Base-by-base conservation (phyloP, 257 asterid species). In the Jacaranda mimosifolia region DNA sequence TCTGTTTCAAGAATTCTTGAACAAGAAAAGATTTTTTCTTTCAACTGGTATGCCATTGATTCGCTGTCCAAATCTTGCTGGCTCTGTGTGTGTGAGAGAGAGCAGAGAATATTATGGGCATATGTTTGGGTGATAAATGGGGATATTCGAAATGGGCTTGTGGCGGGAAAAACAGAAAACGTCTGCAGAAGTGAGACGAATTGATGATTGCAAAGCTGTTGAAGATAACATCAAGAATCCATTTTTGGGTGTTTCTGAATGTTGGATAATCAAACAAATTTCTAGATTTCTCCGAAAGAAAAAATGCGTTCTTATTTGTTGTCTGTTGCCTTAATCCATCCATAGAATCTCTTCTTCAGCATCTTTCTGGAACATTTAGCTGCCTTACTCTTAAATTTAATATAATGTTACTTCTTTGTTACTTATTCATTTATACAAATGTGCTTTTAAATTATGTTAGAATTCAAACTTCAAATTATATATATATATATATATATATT, bases 121-220 rank as follows among this genome's bases (percentile, higher is more conserved):
- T 57, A 70, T 52, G 13, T 70, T 40, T 11, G 18, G 40, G 36
- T 19, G 56, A 43, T 7, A 43, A 52, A 11, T 56, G 40, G n/a
- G 81, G 55, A 79, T 64, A 79, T 79, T 83, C 82, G 84, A 39
- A 59, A 49, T 18, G 58, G 76, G 70, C 8, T 45, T 79, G 49
- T 39, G 70, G 79, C 77, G 82, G 77, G 79, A 65, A 84, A 21
- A 12, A 38, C 60, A 11, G 74, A 56, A 72, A 40, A 45, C 55
- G 64, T 52, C 39, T 26, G 56, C 35, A 53, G 18, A 26, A 26
- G 32, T 26, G 32, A 26, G 32, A 26, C 2, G 32, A 26, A 26
- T 26, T 43, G 78, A 75, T 70, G 57, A 77, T 40, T 40, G 74
- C 78, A 26, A 69, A 49, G 79, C 15, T 67, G 65, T 1, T 36